Evolutionary conservation across 768 basidiomycete genomes (phyloP).

Genomic region (Lentinula edodes): DNA sequence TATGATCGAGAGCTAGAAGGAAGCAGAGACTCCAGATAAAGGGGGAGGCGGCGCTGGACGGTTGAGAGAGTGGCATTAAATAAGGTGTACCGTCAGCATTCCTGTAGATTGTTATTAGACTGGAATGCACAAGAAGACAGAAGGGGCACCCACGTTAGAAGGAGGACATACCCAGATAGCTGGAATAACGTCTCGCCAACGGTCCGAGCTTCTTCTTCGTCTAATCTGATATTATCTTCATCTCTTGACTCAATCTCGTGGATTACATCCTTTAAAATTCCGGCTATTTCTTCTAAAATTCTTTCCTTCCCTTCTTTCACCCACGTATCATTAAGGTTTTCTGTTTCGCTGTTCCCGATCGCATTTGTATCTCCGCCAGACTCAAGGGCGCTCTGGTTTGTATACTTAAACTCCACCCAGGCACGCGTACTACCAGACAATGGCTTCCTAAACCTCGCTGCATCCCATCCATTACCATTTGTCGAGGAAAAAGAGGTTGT

Average conservation of each 20-base stretch:
- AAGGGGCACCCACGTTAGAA: conserved; percentile 46
- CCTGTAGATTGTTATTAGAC: conserved; percentile 23
- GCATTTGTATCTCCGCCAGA: conserved; percentile 9
- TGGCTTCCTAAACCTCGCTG: conserved; percentile 48
- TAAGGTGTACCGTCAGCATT: conserved; percentile 38
- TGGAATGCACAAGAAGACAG: background rate
- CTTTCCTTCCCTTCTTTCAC: conserved; percentile 35
- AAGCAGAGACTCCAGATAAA: conserved; percentile 55
- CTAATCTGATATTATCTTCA: conserved; percentile 44
- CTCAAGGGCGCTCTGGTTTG: conserved; percentile 21
- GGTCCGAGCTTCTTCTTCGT: conserved; percentile 64
- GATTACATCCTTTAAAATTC: conserved; percentile 65
- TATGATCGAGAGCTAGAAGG: conserved; percentile 59
- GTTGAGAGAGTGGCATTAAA: conserved; percentile 48
- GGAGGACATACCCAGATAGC: conserved; percentile 51
- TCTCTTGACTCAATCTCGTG: conserved; percentile 67
- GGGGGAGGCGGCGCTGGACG: conserved; percentile 50
- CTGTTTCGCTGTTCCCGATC: conserved; percentile 11
- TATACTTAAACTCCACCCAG: conserved; percentile 45
- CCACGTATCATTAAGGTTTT: conserved; percentile 12
- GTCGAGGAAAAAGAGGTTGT: conserved; percentile 18
- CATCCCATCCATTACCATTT: conserved; percentile 55
- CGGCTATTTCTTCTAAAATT: conserved; percentile 65
- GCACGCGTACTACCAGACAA: conserved; percentile 49
- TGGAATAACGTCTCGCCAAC: conserved; percentile 58